Evolutionary conservation across 1,284 basidiomycete species (phyloP), one percentile per base, ranked within the genome.

Genomic region (Laetiporus sulphureus): DNA sequence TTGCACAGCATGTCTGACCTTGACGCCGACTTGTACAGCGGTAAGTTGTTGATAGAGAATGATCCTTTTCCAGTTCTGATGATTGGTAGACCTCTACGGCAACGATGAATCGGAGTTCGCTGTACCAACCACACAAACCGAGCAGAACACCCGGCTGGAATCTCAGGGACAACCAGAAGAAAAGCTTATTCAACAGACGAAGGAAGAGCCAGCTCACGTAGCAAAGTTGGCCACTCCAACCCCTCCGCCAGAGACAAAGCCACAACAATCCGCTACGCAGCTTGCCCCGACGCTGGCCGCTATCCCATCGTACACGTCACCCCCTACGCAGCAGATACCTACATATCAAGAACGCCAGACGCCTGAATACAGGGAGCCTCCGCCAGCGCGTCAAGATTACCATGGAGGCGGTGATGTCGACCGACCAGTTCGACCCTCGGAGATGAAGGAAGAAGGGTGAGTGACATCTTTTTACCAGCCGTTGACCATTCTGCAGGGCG

Each of bases 381-480:
- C 57, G 20, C 53, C 59, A 22, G 55, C 58, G 31, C 60, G 64
- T 22, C 55, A 58, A 35, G 68, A 69, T 20, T 56, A 55, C 34
- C 54, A 53, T 42, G 56, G 49, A 24, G 55, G 48, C 30, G 73
- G 67, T 48, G 69, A 73, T 29, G 72, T 72, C 12, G 81, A 85
- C 53, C 75, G 84, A 38, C 79, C 77, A 16, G 73, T 93, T 20
- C 75, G 88, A 42, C 91, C 92, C 11, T 91, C 88, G 39, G 93
- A 97, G 64, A 95, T 94, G 91, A 93, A 93, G 65, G 94, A 97
- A 59, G 93, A 96, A 88, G 93, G 93, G 94, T 96, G 79, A 92
- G 93, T 75, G 42, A 22, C 39, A 32, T 46, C 40, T 38, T 50
- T 32, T 49, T 41, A 25, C 36, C 22, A 37, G 46, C 53, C 47